A percentile compares a stretch with the other conserved stretches of the same genome.
Conservation (phyloP, 2,329 filamentous ascomycete species). For the Fusarium brevicatenulatum region DNA sequence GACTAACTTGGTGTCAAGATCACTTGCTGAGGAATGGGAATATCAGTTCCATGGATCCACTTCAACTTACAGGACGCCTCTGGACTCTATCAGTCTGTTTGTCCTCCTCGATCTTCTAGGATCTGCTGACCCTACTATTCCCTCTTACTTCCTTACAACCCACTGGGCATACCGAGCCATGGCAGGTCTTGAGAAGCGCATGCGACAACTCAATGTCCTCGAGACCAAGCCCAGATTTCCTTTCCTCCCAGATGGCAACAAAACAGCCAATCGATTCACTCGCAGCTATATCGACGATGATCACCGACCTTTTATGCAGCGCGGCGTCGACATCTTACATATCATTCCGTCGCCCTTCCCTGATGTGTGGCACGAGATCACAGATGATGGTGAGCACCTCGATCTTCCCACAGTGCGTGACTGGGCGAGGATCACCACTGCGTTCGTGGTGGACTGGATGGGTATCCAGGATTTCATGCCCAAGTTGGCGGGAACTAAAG, state of each 20-base stretch:
- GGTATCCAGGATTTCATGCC: slow-evolving; percentile 67
- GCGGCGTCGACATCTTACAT: slow-evolving; percentile 89
- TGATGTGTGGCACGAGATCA: slow-evolving; percentile 83
- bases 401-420: slow-evolving; percentile 84
- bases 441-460: slow-evolving; percentile 92
- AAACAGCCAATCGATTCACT: slow-evolving; percentile 59
- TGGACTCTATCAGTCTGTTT: slow-evolving; percentile 87
- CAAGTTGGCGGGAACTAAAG: slow-evolving; percentile 36
- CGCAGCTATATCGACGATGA: slow-evolving; percentile 78
- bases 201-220: slow-evolving; percentile 74
- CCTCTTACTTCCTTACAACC: slow-evolving; percentile 88
- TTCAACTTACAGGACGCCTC: slow-evolving; percentile 78
- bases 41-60: slow-evolving; percentile 71
- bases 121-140: slow-evolving; percentile 72
- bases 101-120: slow-evolving; percentile 93
- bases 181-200: slow-evolving; percentile 76
- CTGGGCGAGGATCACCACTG: slow-evolving; percentile 86
- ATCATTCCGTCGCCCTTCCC: slow-evolving; percentile 89
- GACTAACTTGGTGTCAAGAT: slow-evolving; percentile 49
- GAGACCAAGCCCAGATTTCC: slow-evolving; percentile 62
- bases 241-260: slow-evolving; percentile 75
- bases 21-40: slow-evolving; percentile 87
- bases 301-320: slow-evolving; percentile 87
- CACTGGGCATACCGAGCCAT: slow-evolving; percentile 92
- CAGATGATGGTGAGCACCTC: slow-evolving; percentile 86